Evolutionary conservation across 2,329 filamentous ascomycete species (phyloP), one percentile per base, ranked within the genome.

Genomic region (Rhynchosporium graminicola): DNA sequence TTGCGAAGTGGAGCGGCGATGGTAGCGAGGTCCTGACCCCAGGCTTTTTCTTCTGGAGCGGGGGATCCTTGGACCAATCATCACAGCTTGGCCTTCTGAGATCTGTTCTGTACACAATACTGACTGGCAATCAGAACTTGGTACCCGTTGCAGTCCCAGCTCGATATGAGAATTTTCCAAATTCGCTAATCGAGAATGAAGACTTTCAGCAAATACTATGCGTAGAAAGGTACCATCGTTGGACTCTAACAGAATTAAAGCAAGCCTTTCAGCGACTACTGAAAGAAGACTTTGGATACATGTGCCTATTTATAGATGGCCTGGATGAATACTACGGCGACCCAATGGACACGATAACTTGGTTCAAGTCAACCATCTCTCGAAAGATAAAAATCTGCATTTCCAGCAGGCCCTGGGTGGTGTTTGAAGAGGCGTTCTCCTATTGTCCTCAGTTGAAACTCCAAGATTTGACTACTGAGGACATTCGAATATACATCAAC

Each of bases 31-130:
- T 63, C 20, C 51, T 70, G 3, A 76, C 72, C 0, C 77, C 77
- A 0, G 75, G 73, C 0, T 81, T 77, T 67, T 81, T 79, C 65
- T 80, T 81, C 59, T 81, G 79, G 78, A 78, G 73, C 4, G 74
- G 74, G 29, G 77, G 76, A 4, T 75, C 74, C 1, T 13, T 12
- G 28, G 33, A 63, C 12, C 63, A 68, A 48, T 66, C 55, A 33
- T 62, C 62, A 3, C 29, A 65, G 43, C 7, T 50, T 15, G 65
- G 67, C 7, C 57, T 69, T 8, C 15, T 68, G 3, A 48, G 55
- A 46, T 56, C 65, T 6, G 48, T 66, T 8, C 42, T 67, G 3
- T 59, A 59, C 43, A n/a, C 62, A 3, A 47, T 57, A 3, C 26
- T 66, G n/a, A 9, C 43, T 9, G 8, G 43, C 1, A n/a, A 57